These are phyloP conservation scores for Aspergillus nomiae DNA, from an alignment of 2,329 filamentous ascomycete genomes.

Conservation along the genomic window DNA sequence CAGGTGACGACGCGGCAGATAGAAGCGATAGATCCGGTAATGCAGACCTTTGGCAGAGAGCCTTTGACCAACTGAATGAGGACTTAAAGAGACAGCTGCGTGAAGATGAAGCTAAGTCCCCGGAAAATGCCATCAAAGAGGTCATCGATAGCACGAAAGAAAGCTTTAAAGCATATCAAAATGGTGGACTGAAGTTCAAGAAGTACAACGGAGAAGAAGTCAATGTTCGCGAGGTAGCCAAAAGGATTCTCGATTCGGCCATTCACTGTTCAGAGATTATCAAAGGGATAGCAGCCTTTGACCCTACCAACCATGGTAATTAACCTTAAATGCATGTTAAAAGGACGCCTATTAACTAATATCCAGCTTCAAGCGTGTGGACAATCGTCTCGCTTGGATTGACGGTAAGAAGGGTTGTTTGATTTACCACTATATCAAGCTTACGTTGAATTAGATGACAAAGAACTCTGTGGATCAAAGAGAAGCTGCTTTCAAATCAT, in stretches of 20 bases:
- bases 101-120: neutral
- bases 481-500: neutral
- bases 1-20: neutral
- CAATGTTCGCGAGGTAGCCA: neutral
- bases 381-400: neutral
- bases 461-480: neutral
- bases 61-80: neutral
- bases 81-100: neutral
- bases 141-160: neutral
- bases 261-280: neutral
- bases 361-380: neutral
- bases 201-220: neutral
- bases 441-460: neutral
- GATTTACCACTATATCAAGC: neutral
- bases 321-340: neutral
- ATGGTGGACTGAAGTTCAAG: neutral
- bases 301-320: neutral
- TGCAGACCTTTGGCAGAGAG: neutral
- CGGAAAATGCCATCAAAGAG: neutral
- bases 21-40: neutral
- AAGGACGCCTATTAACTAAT: neutral
- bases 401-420: neutral
- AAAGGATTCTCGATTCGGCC: neutral
- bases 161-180: neutral
- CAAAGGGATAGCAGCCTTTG: neutral